Evolutionary conservation across 495 filamentous ascomycete species (phyloP).

Genomic region (Penicillium riverlandense): DNA sequence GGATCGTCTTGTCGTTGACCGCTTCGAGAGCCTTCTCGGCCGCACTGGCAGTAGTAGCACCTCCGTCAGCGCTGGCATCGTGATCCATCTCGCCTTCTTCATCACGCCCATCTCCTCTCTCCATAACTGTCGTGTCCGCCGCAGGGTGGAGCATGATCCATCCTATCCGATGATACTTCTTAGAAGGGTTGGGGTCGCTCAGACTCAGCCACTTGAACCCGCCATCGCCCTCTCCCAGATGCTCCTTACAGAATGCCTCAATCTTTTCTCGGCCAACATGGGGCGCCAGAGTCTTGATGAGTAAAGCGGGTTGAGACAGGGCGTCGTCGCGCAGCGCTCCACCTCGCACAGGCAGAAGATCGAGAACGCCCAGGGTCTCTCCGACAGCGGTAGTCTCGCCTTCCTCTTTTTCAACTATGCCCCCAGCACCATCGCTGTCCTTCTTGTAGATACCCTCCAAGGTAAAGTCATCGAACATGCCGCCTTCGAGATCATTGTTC

Average conservation of each 20-base stretch:
- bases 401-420: slow-evolving; percentile 87
- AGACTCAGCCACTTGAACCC: slow-evolving; percentile 89
- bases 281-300: slow-evolving; percentile 97
- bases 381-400: slow-evolving; percentile 83
- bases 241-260: slow-evolving; percentile 86
- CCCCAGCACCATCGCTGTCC: slow-evolving; percentile 81
- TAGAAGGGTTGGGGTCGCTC: slow-evolving; percentile 92
- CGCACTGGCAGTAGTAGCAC: slow-evolving; percentile 29
- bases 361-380: slow-evolving; percentile 86
- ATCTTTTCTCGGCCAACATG: slow-evolving; percentile 92
- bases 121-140: slow-evolving; percentile 49
- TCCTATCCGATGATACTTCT: slow-evolving; percentile 95
- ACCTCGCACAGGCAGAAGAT: slow-evolving; percentile 71
- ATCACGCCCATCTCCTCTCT: slow-evolving; percentile 53
- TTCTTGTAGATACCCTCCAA: slow-evolving; percentile 93
- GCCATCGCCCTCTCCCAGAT: slow-evolving; percentile 77
- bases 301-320: slow-evolving; percentile 75
- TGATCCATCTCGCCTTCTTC: slow-evolving; percentile 53
- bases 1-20: slow-evolving; percentile 92
- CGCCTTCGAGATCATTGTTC: slow-evolving; percentile 73
- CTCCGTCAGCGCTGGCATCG: slow-evolving; percentile 22
- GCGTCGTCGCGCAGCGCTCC: slow-evolving; percentile 80
- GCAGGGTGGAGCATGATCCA: slow-evolving; percentile 93
- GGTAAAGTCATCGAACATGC: slow-evolving; percentile 88
- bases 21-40: slow-evolving; percentile 84